Base-by-base conservation (phyloP, 1,284 basidiomycete species). In the Pseudomicrostroma phylloplanum region DNA sequence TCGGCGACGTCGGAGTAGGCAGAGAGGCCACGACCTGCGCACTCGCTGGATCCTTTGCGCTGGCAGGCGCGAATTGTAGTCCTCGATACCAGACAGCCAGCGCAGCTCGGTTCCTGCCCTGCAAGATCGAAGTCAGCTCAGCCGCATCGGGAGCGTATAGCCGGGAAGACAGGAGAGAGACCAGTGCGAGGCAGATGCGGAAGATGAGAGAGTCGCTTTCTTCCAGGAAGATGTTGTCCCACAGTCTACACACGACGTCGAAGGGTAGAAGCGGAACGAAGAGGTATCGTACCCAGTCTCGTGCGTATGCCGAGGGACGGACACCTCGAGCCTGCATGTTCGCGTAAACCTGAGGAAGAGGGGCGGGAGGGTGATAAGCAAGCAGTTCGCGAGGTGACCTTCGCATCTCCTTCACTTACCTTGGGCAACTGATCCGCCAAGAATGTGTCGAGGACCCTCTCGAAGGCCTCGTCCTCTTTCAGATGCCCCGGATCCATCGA, bases 361-460 rank as follows among this genome's bases (percentile, higher is more conserved):
- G 30, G 53, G 23, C 53, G 23, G 23, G 6, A 15, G 1, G 53
- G 23, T 11, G 53, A 11, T 55, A 6, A 55, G 21, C 53, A n/a
- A 19, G 9, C 17, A 1, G 8, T 1, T 25, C 23, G 21, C 9
- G 0, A 55, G 23, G 53, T 11, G 30, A 46, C 53, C 42, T n/a
- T n/a, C 25, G 46, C 8, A 60, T 25, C 48, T 26, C 70, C 85
- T 73, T 36, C 9, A 36, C 30, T 36, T 71, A 93, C 90, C 86
- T 82, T 94, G 0, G 94, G 94, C 88, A 96, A 93, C 51, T 88
- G 86, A 77, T 96, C 92, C 25, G 91, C 91, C 26, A 94, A 82
- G 12, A 94, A 81, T 0, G 91, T 93, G 73, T 94, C 92, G 71
- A 94, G 93, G 73, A 94, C 92, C 69, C 92, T 91, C 56, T 67